Evolutionary conservation across 306 rosid species (phyloP), one percentile per base, ranked within the genome.

Genomic region (Phaseolus lunatus): DNA sequence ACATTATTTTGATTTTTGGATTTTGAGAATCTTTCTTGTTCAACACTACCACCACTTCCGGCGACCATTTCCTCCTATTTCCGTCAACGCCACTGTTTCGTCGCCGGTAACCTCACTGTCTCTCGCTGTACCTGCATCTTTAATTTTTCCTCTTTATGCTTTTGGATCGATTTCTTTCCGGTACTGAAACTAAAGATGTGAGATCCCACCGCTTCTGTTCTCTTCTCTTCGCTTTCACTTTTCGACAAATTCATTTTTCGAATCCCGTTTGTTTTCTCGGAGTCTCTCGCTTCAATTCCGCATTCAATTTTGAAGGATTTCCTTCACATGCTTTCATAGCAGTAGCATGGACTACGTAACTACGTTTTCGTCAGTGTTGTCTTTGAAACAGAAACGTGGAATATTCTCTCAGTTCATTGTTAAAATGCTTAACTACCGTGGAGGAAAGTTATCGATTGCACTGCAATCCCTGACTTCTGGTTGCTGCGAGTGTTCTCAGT

Each of bases 141-240:
- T 47, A 4, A 24, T 9, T n/a, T 47, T 11, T 7, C 0, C 23
- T 41, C 31, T 20, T 19, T 61, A 1, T 35, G 45, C 14, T 39
- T 20, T 48, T 50, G 44, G 62, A 75, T 76, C 73, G 31, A 61
- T 19, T 69, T 59, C 16, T 8, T 33, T 68, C 54, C 54, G 20
- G 16, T 19, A 65, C 33, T 14, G 47, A 50, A 70, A 71, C 18
- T 33, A 15, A 37, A 23, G 61, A 75, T 69, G 56, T 58, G 54
- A 68, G 84, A 81, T 81, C 84, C 15, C 27, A n/a, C 12, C 2
- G 44, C 61, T 57, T 74, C 6, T 31, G 20, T 67, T 11, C 0
- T 52, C 56, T 81, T 33, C 76, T 10, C 47, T 33, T 0, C 35
- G 37, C 33, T 61, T 72, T 54, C 9, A 50, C 23, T 65, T 14